Evolutionary conservation across 176 grass and related monocot species (phyloP).

Genomic region (Zoysia japonica): DNA sequence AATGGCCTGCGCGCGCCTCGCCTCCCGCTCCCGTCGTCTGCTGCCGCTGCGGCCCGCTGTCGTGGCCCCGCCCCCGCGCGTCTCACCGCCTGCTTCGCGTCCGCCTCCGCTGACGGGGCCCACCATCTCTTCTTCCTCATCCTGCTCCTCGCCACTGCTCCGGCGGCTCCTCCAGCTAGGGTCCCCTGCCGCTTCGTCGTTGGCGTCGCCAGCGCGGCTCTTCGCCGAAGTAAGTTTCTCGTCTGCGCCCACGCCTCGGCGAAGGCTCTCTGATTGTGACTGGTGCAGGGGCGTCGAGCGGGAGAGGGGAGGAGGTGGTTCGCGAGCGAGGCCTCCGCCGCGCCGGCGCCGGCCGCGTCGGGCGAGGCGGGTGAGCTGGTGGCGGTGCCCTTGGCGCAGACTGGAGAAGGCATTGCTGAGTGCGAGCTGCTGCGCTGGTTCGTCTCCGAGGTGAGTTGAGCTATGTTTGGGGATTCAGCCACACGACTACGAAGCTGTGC

Average conservation of each 20-base stretch:
- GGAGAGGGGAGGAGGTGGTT: slow-evolving; percentile 36
- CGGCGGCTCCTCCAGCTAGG: slow-evolving; percentile 22
- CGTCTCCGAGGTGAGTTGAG: slow-evolving; percentile 55
- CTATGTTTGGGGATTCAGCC: too few relatives aligned
- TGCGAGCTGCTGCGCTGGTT: slow-evolving; percentile 97
- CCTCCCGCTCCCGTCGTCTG: slow-evolving; percentile 22
- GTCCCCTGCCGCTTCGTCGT: neutral
- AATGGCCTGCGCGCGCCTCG: slow-evolving; percentile 39
- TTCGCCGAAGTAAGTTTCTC: slow-evolving; percentile 25
- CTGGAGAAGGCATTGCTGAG: slow-evolving; percentile 94
- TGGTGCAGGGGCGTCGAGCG: slow-evolving; percentile 17
- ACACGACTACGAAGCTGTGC: too few relatives aligned
- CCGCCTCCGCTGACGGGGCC: neutral
- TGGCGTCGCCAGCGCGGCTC: neutral
- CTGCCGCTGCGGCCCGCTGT: neutral
- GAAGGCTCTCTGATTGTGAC: neutral
- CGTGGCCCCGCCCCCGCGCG: neutral
- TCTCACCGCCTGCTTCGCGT: neutral
- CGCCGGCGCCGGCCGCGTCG: neutral
- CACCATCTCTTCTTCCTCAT: too few relatives aligned
- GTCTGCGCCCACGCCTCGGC: neutral
- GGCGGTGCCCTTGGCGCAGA: slow-evolving; percentile 84
- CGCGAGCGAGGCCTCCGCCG: slow-evolving; percentile 38
- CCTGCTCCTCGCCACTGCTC: slow-evolving; percentile 6
- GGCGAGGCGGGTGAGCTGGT: slow-evolving; percentile 51